These are phyloP conservation scores for Amanita muscaria DNA, from an alignment of 768 basidiomycete species.

Conservation along the genomic window DNA sequence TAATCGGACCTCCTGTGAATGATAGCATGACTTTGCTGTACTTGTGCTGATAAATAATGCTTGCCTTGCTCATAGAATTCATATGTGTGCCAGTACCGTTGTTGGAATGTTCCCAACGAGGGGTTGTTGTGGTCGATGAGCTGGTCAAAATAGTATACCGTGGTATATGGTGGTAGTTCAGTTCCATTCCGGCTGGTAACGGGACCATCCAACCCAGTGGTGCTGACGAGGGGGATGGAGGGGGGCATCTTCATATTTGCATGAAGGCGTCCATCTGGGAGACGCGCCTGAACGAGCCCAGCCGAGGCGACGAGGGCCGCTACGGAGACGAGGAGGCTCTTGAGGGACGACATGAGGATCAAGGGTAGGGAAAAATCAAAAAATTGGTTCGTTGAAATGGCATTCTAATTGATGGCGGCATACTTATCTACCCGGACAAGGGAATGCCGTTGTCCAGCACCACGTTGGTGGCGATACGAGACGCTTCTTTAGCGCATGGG, in stretches of 20 bases:
- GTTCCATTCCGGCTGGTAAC: slow-evolving; percentile 37
- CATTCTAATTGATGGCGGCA: background rate
- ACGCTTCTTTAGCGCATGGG: too few species aligned
- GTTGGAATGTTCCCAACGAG: slow-evolving; percentile 65
- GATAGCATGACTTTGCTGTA: background rate
- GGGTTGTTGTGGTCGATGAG: slow-evolving; percentile 48
- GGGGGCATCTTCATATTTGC: slow-evolving; percentile 34
- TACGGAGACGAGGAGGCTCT: background rate
- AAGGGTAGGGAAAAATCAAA: too few species aligned
- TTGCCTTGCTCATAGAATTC: slow-evolving; percentile 53
- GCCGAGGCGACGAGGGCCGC: background rate
- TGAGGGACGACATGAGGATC: too few species aligned
- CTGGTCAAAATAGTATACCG: slow-evolving; percentile 48
- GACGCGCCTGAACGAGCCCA: slow-evolving; percentile 12
- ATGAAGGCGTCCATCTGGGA: slow-evolving; percentile 32
- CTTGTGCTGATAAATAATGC: slow-evolving; percentile 1
- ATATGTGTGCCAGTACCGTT: slow-evolving; percentile 64
- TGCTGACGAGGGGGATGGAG: slow-evolving; percentile 24
- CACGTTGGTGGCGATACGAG: too few species aligned
- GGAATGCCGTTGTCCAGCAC: too few species aligned
- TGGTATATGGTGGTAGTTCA: slow-evolving; percentile 34
- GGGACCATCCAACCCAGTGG: slow-evolving; percentile 21
- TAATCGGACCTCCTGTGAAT: slow-evolving; percentile 48
- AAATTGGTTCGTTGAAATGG: too few species aligned
- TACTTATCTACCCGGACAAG: too few species aligned